phyloP scores from a whole-genome alignment of 179 eudicot species.

The Nepenthes alata region DNA sequence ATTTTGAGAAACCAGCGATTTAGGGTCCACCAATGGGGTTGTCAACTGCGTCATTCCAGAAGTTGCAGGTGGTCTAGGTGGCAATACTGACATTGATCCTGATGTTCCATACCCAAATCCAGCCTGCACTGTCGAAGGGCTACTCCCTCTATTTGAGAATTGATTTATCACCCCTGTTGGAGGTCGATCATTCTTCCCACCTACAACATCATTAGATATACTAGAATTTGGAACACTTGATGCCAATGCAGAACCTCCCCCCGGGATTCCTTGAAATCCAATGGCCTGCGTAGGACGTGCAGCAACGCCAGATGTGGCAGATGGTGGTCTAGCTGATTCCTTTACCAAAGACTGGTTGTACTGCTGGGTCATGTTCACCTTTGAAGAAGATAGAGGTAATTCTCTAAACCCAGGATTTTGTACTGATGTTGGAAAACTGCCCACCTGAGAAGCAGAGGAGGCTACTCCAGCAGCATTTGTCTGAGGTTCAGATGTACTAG shows the following conservation, averaged over 20 bases:
- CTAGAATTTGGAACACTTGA: conserved; percentile 13
- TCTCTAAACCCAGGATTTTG: conserved; percentile 40
- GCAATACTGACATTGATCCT: conserved; percentile 10
- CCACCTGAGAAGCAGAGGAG: conserved; percentile 17
- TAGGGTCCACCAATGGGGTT: conserved; percentile 11
- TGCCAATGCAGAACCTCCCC: conserved; percentile 18
- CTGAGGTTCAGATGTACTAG: conserved; percentile 36
- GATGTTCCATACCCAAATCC: conserved; percentile 13
- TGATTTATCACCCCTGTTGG: conserved; percentile 9
- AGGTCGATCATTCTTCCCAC: conserved; percentile 8
- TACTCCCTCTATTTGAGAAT: conserved; percentile 10
- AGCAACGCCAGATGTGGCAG: conserved; percentile 27
- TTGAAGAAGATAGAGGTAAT: conserved; percentile 27
- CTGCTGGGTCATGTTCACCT: conserved; percentile 42
- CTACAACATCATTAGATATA: conserved; percentile 9
- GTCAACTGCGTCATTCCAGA: conserved; percentile 7
- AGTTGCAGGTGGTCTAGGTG: conserved; percentile 12
- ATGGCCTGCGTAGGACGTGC: conserved; percentile 33
- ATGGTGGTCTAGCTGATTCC: conserved; percentile 49
- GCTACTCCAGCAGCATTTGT: conserved; percentile 25
- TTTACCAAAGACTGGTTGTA: conserved; percentile 38
- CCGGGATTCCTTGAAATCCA: conserved; percentile 38
- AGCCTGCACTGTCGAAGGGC: conserved; percentile 10
- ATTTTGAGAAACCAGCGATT: conserved; percentile 23
- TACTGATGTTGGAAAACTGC: conserved; percentile 20